These are phyloP conservation scores for Leucosporidium creatinivorum DNA, from an alignment of 768 basidiomycete genomes.

Conservation along the genomic window DNA sequence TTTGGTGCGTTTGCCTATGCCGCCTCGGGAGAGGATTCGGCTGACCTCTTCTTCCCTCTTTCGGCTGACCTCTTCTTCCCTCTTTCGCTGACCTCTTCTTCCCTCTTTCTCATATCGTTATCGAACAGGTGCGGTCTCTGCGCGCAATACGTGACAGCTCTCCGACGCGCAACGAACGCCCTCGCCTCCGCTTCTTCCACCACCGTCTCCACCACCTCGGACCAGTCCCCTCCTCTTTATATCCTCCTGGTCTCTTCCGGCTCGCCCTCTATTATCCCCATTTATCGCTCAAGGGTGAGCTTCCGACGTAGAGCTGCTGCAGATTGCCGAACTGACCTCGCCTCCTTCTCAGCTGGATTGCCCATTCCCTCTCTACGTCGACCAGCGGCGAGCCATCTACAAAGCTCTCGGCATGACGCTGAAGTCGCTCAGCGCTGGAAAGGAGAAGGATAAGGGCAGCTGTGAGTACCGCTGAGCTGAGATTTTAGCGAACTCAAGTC, in stretches of 20 bases:
- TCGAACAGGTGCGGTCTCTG: slow-evolving; percentile 29
- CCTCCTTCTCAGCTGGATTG: slow-evolving; percentile 45
- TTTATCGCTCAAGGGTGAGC: no score
- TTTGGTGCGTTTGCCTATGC: slow-evolving; percentile 3
- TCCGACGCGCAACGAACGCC: neutral
- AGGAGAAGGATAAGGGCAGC: slow-evolving; percentile 49
- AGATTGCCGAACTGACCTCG: no score
- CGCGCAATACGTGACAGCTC: slow-evolving; percentile 21
- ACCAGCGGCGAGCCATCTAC: slow-evolving; percentile 62
- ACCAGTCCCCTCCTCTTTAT: slow-evolving; percentile 15
- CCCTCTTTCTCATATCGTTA: no score
- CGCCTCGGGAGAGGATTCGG: neutral
- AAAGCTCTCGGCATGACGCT: slow-evolving; percentile 66
- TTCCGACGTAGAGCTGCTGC: no score
- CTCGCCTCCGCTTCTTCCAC: slow-evolving; percentile 4
- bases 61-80: neutral
- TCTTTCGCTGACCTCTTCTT: neutral
- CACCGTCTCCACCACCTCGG: neutral
- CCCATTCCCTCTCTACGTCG: slow-evolving; percentile 69
- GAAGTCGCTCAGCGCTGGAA: slow-evolving; percentile 48
- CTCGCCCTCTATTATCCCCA: slow-evolving; percentile 16
- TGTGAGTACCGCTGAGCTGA: slow-evolving; percentile 45
- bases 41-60: neutral
- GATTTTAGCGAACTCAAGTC: no score
- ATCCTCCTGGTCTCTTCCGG: slow-evolving; percentile 26